phyloP scores from a whole-genome alignment of 352 stramenopile species.

The Pythium aphanidermatum region DNA sequence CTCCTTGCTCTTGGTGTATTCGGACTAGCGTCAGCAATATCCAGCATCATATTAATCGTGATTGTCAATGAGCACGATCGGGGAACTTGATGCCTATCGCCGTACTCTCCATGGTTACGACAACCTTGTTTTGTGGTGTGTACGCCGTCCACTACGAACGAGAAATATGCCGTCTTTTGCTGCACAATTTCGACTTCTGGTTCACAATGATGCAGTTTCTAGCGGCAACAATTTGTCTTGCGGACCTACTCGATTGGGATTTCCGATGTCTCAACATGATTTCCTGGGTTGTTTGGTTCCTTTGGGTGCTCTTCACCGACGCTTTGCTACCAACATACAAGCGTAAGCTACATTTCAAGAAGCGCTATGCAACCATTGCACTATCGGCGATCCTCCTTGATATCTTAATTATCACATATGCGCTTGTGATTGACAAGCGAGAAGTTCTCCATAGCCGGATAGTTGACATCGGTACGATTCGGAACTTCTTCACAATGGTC shows the following conservation, averaged over 20 bases:
- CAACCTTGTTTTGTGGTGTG: background rate
- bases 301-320: slow-evolving; percentile 12
- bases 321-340: slow-evolving; percentile 10
- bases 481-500: slow-evolving; percentile 10
- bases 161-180: background rate
- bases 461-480: slow-evolving; percentile 7
- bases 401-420: slow-evolving; percentile 7
- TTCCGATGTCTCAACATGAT: slow-evolving; percentile 11
- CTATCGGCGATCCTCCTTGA: slow-evolving; percentile 7
- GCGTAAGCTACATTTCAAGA: slow-evolving; percentile 14
- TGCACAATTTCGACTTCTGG: slow-evolving; percentile 19
- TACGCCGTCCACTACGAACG: slow-evolving; percentile 11
- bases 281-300: slow-evolving; percentile 10
- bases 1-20: slow-evolving; percentile 5
- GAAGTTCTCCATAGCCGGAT: slow-evolving; percentile 7
- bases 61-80: background rate
- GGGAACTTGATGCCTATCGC: background rate
- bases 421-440: slow-evolving; percentile 1
- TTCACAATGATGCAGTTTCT: slow-evolving; percentile 16
- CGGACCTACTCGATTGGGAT: slow-evolving; percentile 16
- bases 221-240: slow-evolving; percentile 7
- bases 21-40: background rate
- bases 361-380: background rate
- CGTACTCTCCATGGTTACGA: slow-evolving; percentile 1
- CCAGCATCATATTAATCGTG: background rate